Conservation (phyloP, 495 filamentous ascomycete species). For the Xeromyces bisporus region DNA sequence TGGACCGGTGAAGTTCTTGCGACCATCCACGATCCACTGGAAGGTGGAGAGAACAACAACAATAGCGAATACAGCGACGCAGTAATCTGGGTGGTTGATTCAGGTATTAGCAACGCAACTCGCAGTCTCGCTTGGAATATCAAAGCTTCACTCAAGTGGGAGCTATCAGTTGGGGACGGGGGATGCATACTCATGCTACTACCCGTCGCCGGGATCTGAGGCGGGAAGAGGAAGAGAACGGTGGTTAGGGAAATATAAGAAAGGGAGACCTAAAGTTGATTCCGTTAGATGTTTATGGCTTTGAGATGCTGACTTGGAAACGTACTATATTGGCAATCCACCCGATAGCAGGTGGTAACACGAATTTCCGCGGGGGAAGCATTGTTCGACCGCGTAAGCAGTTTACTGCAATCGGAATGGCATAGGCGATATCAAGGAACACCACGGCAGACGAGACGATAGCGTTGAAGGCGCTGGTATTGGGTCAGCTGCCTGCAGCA, state of each 20-base stretch:
- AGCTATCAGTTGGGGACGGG: too few species aligned
- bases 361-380: conserved; percentile 46
- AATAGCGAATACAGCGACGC: conserved; percentile 51
- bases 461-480: conserved; percentile 34
- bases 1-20: conserved; percentile 53
- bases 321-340: conserved; percentile 32
- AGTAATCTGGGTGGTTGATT: conserved; percentile 44
- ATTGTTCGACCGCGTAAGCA: conserved; percentile 45
- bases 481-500: conserved; percentile 1
- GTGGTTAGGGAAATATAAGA: conserved; percentile 50
- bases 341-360: conserved; percentile 36
- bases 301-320: not conserved
- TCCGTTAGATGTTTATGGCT: conserved; percentile 3
- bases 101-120: not conserved
- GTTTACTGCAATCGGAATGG: conserved; percentile 53
- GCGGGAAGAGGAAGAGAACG: conserved; percentile 63
- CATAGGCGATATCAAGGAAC: conserved; percentile 53
- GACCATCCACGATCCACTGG: conserved; percentile 58
- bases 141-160: not conserved
- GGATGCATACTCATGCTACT: conserved; percentile 59
- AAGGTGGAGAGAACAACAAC: conserved; percentile 45
- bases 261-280: conserved; percentile 36
- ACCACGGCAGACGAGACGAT: conserved; percentile 59
- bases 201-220: conserved; percentile 43
- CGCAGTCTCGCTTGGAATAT: not conserved